Evolutionary conservation across 805 yeast species (phyloP), one percentile per base, ranked within the genome.

Genomic region (Pichia exigua): DNA sequence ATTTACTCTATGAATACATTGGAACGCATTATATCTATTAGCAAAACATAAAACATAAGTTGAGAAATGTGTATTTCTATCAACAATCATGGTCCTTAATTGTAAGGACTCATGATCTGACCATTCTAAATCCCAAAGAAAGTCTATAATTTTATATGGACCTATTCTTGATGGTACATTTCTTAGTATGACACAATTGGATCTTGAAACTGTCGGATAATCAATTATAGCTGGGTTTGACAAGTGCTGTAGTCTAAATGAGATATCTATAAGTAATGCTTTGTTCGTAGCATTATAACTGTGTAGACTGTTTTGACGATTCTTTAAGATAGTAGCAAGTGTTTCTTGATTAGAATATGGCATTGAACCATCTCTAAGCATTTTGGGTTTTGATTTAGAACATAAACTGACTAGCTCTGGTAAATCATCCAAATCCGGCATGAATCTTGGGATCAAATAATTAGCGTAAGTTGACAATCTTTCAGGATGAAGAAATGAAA

Each of bases 1-100:
- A 61, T 84, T 80, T 58, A 70, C 74, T 54, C 75, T 74, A 15
- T 77, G 63, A 5, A 75, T 76, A 61, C 83, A 83, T 42, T 80
- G 64, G 20, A 54, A 55, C 2, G 87, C 82, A 51, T 78, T 79
- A 2, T 61, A 53, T 2, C 57, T 52, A 54, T 74, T 70, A 17
- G 69, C 69, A 57, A 84, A 84, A 21, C 71, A 64, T 3, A 79
- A 63, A 11, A 79, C 60, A 56, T 69, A 72, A 2, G 65, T 55
- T 6, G 63, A 57, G 1, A 54, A 35, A 7, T 54, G 50, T 1
- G 55, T 41, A 4, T 21, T 38, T n/a, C 46, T 30, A 43, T 57
- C 57, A 0, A 53, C 50, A 20, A 39, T 43, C 1, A 58, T 47
- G 21, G 46, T 49, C 28, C 61, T 38, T 4, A 63, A 43, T 39